A percentile compares a stretch with the other conserved stretches of the same genome.
These are phyloP conservation scores for Pseudogymnoascus sp. DNA, from an alignment of 2,329 filamentous ascomycete species.

Conservation along the genomic window DNA sequence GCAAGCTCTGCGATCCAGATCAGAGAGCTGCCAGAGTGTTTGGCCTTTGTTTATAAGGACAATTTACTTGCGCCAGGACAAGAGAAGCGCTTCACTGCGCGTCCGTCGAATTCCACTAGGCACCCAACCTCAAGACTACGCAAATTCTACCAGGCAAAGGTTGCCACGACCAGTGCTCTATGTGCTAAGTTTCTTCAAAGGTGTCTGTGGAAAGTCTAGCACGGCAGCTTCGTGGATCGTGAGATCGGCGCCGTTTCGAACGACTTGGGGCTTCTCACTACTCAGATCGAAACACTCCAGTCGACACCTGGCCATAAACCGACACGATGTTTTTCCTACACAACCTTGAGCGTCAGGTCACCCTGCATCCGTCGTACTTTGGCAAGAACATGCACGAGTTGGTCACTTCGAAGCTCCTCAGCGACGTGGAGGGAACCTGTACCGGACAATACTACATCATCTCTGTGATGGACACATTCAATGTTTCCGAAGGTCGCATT, in stretches of 20 bases:
- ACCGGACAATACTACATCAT: constrained; percentile 97
- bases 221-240: not conserved
- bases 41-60: constrained; percentile 22
- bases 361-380: constrained; percentile 94
- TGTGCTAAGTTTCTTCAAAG: not conserved
- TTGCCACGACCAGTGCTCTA: not conserved
- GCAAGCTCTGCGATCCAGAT: constrained; percentile 25
- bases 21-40: constrained; percentile 28
- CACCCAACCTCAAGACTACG: not conserved
- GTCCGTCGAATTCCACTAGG: not conserved
- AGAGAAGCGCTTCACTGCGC: constrained; percentile 20
- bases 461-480: constrained; percentile 92
- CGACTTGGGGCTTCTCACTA: not conserved
- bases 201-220: constrained; percentile 7
- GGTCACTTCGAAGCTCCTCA: constrained; percentile 78
- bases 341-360: constrained; percentile 89
- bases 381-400: constrained; percentile 87
- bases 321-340: constrained; percentile 92
- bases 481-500: constrained; percentile 88
- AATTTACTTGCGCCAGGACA: not conserved
- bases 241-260: not conserved
- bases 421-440: constrained; percentile 91
- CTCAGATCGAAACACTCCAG: not conserved
- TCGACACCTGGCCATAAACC: not conserved
- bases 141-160: not conserved